Conservation (phyloP, 306 rosid genomes). For the Arachis hypogaea region DNA sequence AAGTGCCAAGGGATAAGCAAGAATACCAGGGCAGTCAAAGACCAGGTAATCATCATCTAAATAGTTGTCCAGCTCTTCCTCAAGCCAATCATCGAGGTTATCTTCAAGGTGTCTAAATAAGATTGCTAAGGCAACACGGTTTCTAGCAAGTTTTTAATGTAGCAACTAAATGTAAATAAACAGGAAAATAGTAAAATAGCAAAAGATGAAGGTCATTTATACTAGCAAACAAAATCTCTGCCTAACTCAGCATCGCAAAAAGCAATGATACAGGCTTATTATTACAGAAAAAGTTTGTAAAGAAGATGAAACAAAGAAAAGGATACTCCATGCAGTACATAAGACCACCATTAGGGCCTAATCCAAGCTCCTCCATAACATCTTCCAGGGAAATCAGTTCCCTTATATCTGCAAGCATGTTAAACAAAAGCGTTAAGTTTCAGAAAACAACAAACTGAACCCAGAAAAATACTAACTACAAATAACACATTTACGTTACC, state of each 20-base stretch:
- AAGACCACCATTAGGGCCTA: constrained; percentile 98
- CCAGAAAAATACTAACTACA: constrained; percentile 6
- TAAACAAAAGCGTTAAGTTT: constrained; percentile 17
- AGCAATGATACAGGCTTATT: background rate
- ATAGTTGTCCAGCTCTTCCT: constrained; percentile 79
- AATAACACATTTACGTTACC: constrained; percentile 49
- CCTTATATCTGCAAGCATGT: constrained; percentile 72
- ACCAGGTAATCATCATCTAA: constrained; percentile 88
- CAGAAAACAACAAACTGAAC: background rate
- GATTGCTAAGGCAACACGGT: constrained; percentile 53
- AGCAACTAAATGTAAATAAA: background rate
- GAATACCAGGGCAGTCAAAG: constrained; percentile 94
- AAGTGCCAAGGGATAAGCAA: constrained; percentile 7
- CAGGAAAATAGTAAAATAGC: background rate
- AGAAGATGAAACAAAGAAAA: constrained; percentile 35
- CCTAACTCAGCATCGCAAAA: background rate
- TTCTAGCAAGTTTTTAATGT: background rate
- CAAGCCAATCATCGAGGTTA: constrained; percentile 81
- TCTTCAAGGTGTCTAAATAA: constrained; percentile 81
- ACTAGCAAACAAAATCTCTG: background rate
- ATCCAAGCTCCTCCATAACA: constrained; percentile 94
- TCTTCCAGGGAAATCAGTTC: constrained; percentile 90
- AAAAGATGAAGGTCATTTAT: constrained; percentile 1
- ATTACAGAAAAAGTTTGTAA: constrained; percentile 10
- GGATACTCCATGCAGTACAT: constrained; percentile 99